phyloP scores from a whole-genome alignment of 225 moss, liverwort and hornwort species.

The Rhytidiadelphus loreus region DNA sequence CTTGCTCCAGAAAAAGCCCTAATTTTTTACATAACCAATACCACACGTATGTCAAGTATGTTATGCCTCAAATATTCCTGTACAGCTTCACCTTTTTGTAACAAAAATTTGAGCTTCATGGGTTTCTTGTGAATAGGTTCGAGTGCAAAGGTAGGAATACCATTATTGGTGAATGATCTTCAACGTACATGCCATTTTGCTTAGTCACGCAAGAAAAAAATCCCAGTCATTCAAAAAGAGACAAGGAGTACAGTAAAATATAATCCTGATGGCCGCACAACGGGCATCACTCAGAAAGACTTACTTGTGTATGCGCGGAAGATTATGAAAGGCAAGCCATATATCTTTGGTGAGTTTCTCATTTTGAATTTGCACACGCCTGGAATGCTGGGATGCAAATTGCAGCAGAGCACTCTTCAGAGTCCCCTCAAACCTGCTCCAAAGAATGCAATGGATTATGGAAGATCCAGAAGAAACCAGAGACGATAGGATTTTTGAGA shows the following conservation, averaged over 20 bases:
- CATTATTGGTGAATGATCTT: background rate
- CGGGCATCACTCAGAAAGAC: background rate
- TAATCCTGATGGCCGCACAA: background rate
- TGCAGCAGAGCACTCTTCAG: slow-evolving; percentile 49
- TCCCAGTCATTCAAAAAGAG: background rate
- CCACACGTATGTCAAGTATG: background rate
- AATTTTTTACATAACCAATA: background rate
- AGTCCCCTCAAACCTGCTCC: slow-evolving; percentile 67
- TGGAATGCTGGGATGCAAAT: slow-evolving; percentile 45
- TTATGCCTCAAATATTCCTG: background rate
- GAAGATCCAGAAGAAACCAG: background rate
- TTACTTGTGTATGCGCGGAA: slow-evolving; percentile 87
- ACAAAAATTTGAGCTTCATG: background rate
- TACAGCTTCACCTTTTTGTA: background rate
- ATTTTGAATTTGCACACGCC: slow-evolving; percentile 21
- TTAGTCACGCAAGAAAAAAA: background rate
- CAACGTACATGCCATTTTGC: background rate
- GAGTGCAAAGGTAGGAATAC: background rate
- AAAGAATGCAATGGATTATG: background rate
- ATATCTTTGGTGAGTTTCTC: slow-evolving; percentile 49
- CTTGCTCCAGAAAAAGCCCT: background rate
- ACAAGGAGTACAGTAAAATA: background rate
- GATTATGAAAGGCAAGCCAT: slow-evolving; percentile 91
- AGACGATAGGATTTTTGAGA: background rate
- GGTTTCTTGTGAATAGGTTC: background rate